Conservation (phyloP, 108 stramenopile genomes). For the Nannochloropsis granulata region DNA sequence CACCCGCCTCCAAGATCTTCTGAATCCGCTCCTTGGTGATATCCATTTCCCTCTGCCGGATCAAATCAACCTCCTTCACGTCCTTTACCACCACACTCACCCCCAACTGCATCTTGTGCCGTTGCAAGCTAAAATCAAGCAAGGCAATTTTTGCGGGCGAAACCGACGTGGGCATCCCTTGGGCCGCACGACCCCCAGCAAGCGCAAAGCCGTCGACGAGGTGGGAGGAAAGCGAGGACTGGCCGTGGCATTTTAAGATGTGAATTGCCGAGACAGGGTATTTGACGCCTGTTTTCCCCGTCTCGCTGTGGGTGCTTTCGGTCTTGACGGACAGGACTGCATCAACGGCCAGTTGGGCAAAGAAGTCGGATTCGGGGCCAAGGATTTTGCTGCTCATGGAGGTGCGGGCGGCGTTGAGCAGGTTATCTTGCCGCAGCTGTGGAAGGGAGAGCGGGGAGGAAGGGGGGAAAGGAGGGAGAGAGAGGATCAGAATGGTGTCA, state of each 20-base stretch:
- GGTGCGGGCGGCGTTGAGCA: conserved; percentile 86
- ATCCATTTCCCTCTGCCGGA: conserved; percentile 95
- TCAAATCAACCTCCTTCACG: conserved; percentile 63
- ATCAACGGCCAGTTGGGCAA: conserved; percentile 82
- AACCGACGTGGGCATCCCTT: conserved; percentile 84
- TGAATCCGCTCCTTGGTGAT: conserved; percentile 98
- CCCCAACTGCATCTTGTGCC: conserved; percentile 97
- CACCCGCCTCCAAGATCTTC: conserved; percentile 88
- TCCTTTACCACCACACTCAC: conserved; percentile 50
- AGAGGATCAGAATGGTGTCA: neutral
- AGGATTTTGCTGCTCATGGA: conserved; percentile 93
- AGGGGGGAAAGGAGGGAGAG: neutral
- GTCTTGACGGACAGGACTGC: conserved; percentile 81
- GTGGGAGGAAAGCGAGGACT: conserved; percentile 71
- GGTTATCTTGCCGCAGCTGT: conserved; percentile 49
- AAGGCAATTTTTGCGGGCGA: conserved; percentile 83
- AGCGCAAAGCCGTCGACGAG: conserved; percentile 88
- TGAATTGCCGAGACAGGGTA: conserved; percentile 94
- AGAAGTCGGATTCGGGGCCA: conserved; percentile 81
- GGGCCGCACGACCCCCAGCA: conserved; percentile 78
- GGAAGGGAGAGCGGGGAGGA: neutral
- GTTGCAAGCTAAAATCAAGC: conserved; percentile 95
- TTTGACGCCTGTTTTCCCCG: conserved; percentile 20
- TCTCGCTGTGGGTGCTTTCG: conserved; percentile 2
- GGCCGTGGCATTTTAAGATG: conserved; percentile 98